phyloP scores from a whole-genome alignment of 2,329 filamentous ascomycete genomes.

The Xylariaceae sp. region DNA sequence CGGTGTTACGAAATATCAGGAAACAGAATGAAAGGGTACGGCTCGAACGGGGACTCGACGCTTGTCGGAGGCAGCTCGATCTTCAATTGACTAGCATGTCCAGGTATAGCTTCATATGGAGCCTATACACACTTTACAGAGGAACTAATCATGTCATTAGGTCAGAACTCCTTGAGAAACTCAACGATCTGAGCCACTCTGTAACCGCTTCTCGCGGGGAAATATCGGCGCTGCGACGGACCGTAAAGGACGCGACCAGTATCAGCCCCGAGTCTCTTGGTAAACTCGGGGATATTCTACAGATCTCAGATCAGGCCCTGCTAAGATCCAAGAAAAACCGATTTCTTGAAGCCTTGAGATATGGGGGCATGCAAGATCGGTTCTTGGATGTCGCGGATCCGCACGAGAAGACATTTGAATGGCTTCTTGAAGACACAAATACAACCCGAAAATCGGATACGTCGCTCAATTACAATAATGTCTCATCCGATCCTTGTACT shows the following conservation, averaged over 20 bases:
- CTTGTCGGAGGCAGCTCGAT: slow-evolving; percentile 8
- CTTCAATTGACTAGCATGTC: slow-evolving; percentile 9
- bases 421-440: slow-evolving; percentile 6
- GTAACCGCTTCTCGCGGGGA: slow-evolving; percentile 1
- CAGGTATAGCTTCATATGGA: slow-evolving; percentile 3
- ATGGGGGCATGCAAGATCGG: slow-evolving; percentile 13
- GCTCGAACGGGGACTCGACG: slow-evolving; percentile 7
- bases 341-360: slow-evolving; percentile 1
- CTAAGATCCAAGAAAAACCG: slow-evolving; percentile 1
- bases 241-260: neutral
- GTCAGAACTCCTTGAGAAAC: slow-evolving; percentile 4
- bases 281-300: slow-evolving; percentile 1
- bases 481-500: too few relatives aligned
- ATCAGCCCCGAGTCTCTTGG: neutral
- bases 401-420: slow-evolving; percentile 14
- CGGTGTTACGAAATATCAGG: slow-evolving; percentile 2
- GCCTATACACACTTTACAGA: neutral
- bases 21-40: slow-evolving; percentile 4
- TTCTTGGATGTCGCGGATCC: slow-evolving; percentile 13
- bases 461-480: too few relatives aligned
- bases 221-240: neutral
- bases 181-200: slow-evolving; percentile 1
- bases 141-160: neutral
- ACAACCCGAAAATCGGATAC: neutral
- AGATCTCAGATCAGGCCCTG: slow-evolving; percentile 1